Base-by-base conservation (phyloP, 2,329 filamentous ascomycete species). In the Biscogniauxia mediterranea region DNA sequence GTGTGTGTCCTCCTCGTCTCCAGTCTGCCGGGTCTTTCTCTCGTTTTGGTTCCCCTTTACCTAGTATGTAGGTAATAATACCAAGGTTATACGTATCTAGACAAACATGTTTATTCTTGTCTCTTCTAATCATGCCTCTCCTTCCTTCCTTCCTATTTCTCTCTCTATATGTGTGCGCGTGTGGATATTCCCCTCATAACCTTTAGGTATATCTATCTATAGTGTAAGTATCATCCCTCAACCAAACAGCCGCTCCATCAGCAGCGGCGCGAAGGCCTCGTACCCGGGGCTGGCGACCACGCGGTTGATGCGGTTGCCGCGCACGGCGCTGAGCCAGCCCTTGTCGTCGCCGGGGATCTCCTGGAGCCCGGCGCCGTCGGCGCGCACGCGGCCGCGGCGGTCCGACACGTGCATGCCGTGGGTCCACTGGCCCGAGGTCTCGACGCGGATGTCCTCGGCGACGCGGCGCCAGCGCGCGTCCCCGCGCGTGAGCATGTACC, bases 351-450 rank as follows among this genome's bases (percentile, higher is more conserved):
- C 90, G 0, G 88, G 82, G 28, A 88, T 83, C 66, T 84, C 79
- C 60, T 82, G 80, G 19, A 77, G 62, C 5, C 72, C 72, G 20
- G 78, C 61, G 62, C 84, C 83, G 52, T 77, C 81, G 5, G 80
- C 81, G 71, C 86, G 85, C 64, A 78, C 80, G 58, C 86, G 78
- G 46, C 78, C 77, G 52, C 95, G 84, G 42, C 87, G 83, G 79
- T 99, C 95, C 50, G 93, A 81, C 32, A 98, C 83, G 71, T 93
- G 93, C 88, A 95, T 93, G 1, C 95, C 94, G 60, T 92, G 83
- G 53, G 93, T 96, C 95, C 95, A 99, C 79, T 98, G 95, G 1
- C 94, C 95, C 2, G 85, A 80, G 0, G 93, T 96, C 78, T 99
- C 95, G 50, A 99, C 81, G 20, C 95, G 85, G 59, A 99, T 89